Percentiles rank a stretch among this genome's conserved stretches.
Conservation (phyloP, 805 yeast species). For the Torulaspora delbrueckii region DNA sequence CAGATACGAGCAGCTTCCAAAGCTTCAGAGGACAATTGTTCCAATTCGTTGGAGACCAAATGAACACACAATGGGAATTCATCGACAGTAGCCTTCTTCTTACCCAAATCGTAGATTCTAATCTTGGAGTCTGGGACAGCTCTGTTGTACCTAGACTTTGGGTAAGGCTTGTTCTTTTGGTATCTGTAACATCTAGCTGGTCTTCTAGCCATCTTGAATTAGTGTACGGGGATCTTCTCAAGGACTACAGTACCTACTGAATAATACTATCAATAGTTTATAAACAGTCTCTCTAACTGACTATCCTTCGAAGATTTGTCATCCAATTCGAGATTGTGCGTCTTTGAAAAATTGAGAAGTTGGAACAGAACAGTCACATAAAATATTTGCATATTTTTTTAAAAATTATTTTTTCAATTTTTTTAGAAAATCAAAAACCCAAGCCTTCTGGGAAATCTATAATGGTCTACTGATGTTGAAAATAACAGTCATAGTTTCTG, state of each 20-base stretch:
- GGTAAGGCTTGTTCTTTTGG: constrained; percentile 99
- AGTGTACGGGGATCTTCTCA: constrained; percentile 2
- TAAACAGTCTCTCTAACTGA: background rate
- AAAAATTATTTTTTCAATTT: background rate
- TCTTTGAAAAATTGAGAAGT: background rate
- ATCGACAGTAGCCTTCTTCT: constrained; percentile 99
- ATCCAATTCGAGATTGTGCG: constrained; percentile 1
- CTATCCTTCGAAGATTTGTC: background rate
- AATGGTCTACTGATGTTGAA: constrained; percentile 6
- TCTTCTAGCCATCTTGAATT: constrained; percentile 96
- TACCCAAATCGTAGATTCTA: constrained; percentile 98
- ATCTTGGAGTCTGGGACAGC: constrained; percentile 99
- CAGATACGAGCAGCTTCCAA: constrained; percentile 99
- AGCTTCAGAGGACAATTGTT: constrained; percentile 99
- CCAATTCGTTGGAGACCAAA: constrained; percentile 98
- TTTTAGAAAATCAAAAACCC: background rate
- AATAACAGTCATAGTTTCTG: background rate
- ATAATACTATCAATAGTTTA: too few species aligned
- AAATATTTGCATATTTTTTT: background rate
- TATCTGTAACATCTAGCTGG: constrained; percentile 99
- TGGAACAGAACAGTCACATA: background rate
- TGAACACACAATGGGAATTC: constrained; percentile 99
- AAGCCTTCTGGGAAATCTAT: background rate
- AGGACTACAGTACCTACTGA: too few species aligned
- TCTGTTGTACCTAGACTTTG: constrained; percentile 99